Percentiles rank a stretch among this genome's conserved stretches.
These are phyloP conservation scores for Lichtheimia ramosa DNA, from an alignment of 371 early-diverging fungal genomes.

Conservation along the genomic window DNA sequence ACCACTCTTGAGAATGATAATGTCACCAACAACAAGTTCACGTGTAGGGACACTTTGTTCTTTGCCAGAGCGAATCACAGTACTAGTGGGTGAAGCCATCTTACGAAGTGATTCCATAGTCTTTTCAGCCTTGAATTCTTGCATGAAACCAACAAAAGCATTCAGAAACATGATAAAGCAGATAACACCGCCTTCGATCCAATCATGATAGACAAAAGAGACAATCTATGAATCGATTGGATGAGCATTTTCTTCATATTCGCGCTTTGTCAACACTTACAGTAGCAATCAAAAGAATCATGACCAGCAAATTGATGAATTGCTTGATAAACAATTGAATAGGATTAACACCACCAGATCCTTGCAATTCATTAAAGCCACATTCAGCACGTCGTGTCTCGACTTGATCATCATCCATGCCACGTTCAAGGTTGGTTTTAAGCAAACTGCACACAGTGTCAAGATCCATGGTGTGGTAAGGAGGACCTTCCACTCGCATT, in stretches of 20 bases:
- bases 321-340: slow-evolving; percentile 73
- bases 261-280: slow-evolving; percentile 17
- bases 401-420: slow-evolving; percentile 57
- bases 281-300: slow-evolving; percentile 78
- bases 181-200: slow-evolving; percentile 72
- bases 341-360: slow-evolving; percentile 67
- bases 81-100: slow-evolving; percentile 80
- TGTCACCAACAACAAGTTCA: slow-evolving; percentile 82
- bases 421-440: slow-evolving; percentile 57
- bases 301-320: slow-evolving; percentile 80
- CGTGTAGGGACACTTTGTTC: slow-evolving; percentile 75
- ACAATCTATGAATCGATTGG: slow-evolving; percentile 37
- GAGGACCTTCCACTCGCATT: slow-evolving; percentile 38
- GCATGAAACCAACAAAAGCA: slow-evolving; percentile 82
- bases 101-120: slow-evolving; percentile 88
- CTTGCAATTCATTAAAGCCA: slow-evolving; percentile 71
- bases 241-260: background rate
- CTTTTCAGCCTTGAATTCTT: slow-evolving; percentile 89
- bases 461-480: slow-evolving; percentile 57
- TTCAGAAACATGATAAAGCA: slow-evolving; percentile 79
- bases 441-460: slow-evolving; percentile 59
- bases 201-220: slow-evolving; percentile 64
- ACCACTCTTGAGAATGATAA: slow-evolving; percentile 85
- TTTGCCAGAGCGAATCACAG: slow-evolving; percentile 74
- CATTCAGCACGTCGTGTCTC: slow-evolving; percentile 51